phyloP scores from a whole-genome alignment of 1,284 basidiomycete species.

The Leccinum angustisporum region DNA sequence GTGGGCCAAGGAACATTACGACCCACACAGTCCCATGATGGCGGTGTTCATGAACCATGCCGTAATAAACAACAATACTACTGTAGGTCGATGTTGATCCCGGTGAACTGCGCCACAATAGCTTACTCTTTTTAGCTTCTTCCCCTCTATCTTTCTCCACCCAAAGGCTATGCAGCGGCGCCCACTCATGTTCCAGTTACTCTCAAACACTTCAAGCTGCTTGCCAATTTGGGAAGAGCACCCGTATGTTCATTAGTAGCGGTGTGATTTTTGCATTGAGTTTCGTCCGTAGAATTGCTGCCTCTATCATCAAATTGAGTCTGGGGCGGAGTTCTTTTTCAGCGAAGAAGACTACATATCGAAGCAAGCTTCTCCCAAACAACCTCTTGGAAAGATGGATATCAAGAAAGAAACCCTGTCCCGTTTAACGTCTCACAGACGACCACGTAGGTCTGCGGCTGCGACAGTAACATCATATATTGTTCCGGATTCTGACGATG shows the following conservation, averaged over 20 bases:
- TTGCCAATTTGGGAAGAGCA: slow-evolving; percentile 60
- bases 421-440: slow-evolving; percentile 40
- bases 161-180: slow-evolving; percentile 27
- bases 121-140: slow-evolving; percentile 40
- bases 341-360: slow-evolving; percentile 65
- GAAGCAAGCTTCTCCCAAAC: slow-evolving; percentile 26
- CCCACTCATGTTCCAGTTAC: slow-evolving; percentile 61
- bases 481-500: slow-evolving; percentile 71
- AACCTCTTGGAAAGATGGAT: slow-evolving; percentile 26
- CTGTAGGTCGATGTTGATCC: slow-evolving; percentile 38
- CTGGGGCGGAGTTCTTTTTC: slow-evolving; percentile 63
- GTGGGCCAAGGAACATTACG: slow-evolving; percentile 59
- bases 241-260: slow-evolving; percentile 44
- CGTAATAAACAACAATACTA: slow-evolving; percentile 58
- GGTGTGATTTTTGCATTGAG: slow-evolving; percentile 2
- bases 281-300: slow-evolving; percentile 41
- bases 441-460: slow-evolving; percentile 58
- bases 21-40: slow-evolving; percentile 52
- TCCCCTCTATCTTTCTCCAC: slow-evolving; percentile 41
- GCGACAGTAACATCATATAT: slow-evolving; percentile 56
- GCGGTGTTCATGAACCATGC: slow-evolving; percentile 73
- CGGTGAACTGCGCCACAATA: slow-evolving; percentile 1
- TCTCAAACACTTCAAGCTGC: slow-evolving; percentile 66
- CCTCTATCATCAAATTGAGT: slow-evolving; percentile 59
- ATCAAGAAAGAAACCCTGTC: slow-evolving; percentile 46